These are phyloP conservation scores for Epichloe glyceriae DNA, from an alignment of 2,329 filamentous ascomycete species.

Conservation along the genomic window DNA sequence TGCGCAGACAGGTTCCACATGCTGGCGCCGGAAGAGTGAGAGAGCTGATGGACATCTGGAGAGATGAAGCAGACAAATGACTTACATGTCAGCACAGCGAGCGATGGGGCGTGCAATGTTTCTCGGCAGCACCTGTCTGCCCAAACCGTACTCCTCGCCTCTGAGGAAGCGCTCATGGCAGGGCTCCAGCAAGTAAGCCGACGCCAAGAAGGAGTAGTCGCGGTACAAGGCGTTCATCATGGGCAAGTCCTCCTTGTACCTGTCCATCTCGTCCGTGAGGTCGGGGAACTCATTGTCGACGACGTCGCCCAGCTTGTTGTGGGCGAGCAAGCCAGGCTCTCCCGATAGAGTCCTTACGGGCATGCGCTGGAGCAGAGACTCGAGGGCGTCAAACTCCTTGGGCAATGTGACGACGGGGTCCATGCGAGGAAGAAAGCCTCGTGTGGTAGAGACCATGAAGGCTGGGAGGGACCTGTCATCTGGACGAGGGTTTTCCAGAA, in stretches of 20 bases:
- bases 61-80: slow-evolving; percentile 12
- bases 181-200: slow-evolving; percentile 80
- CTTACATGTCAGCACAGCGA: slow-evolving; percentile 74
- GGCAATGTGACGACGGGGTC: slow-evolving; percentile 54
- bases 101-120: slow-evolving; percentile 72
- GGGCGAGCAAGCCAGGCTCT: slow-evolving; percentile 63
- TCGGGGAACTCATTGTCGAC: slow-evolving; percentile 65
- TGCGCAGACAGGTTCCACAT: not conserved
- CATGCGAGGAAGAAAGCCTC: slow-evolving; percentile 61
- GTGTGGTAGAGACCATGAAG: slow-evolving; percentile 66
- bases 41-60: not conserved
- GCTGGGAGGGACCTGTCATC: slow-evolving; percentile 52
- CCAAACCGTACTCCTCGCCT: slow-evolving; percentile 67
- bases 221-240: slow-evolving; percentile 78
- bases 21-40: too few species aligned
- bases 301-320: slow-evolving; percentile 59
- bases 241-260: slow-evolving; percentile 59
- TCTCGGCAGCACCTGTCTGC: slow-evolving; percentile 57
- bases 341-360: slow-evolving; percentile 66
- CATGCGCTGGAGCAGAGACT: slow-evolving; percentile 62
- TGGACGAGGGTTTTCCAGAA: slow-evolving; percentile 50
- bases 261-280: slow-evolving; percentile 59
- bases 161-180: slow-evolving; percentile 65
- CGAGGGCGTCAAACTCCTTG: slow-evolving; percentile 56
- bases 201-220: slow-evolving; percentile 85